Evolutionary conservation across 345 rosid species (phyloP), one percentile per base, ranked within the genome.

Genomic region (Hypericum androsaemum): DNA sequence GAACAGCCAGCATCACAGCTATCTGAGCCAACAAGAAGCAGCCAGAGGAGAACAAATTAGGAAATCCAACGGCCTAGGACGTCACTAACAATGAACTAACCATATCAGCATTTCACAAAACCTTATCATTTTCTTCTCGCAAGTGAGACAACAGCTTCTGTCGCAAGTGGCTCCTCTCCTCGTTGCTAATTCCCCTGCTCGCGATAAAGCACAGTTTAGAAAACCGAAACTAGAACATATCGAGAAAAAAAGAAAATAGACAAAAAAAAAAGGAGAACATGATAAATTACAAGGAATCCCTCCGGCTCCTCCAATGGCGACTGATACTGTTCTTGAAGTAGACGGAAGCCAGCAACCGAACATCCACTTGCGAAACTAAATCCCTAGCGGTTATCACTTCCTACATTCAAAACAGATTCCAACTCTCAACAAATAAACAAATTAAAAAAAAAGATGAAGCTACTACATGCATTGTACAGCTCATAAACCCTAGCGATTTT

Each of bases 341-440:
- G 7, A 88, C 97, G 8, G 96, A 76, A 15, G 98, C 97, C 89
- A 85, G 69, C 63, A 92, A 64, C n/a, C 98, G 71, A 68, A 92
- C 84, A 62, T 85, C 95, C 47, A 80, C 88, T 44, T 83, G 98
- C 52, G 88, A 71, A 10, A 66, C 94, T 73, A 92, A 77, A 80
- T 88, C 94, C 69, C 80, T 78, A 14, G 97, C 79, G 36, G 83
- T 69, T 65, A 92, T 92, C 54, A 92, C 94, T 80, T 88, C 96
- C 98, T 92, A 69, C 68, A 74, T 40, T 22, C 32, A 47, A 12
- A 17, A 56, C 14, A 45, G 47, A 40, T 36, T 39, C 12, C 41
- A 50, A 43, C 39, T 38, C n/a, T 40, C 65, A 61, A 58, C 58
- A 45, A 50, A 64, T 12, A 5, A 52, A 35, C 17, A 37, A 44